Percentiles rank a stretch among this genome's conserved stretches.
phyloP scores from a whole-genome alignment of 2,329 filamentous ascomycete species.

The Chrysoporthe puriensis region DNA sequence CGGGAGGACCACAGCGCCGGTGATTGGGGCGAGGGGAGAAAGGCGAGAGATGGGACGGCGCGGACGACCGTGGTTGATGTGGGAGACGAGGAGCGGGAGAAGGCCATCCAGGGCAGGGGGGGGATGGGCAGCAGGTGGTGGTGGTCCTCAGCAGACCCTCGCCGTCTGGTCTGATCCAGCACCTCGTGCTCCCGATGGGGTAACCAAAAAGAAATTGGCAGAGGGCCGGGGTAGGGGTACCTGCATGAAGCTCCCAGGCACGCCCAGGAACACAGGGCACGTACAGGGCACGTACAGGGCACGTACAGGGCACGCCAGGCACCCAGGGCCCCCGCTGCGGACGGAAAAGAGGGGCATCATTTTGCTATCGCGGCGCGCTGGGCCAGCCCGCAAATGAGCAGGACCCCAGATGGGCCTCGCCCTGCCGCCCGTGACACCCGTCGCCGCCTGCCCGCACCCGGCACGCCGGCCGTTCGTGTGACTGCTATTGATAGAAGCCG shows the following conservation, averaged over 20 bases:
- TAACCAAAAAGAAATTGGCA: slow-evolving; percentile 9
- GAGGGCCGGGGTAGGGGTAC: slow-evolving; percentile 9
- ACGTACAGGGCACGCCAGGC: not conserved
- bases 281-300: too few relatives aligned
- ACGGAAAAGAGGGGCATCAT: slow-evolving; percentile 13
- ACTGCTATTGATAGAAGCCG: not conserved
- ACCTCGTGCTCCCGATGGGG: not conserved
- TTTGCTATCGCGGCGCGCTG: slow-evolving; percentile 14
- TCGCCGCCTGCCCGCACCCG: not conserved
- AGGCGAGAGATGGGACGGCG: not conserved
- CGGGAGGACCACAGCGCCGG: not conserved
- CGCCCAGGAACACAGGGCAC: not conserved
- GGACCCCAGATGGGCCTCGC: not conserved
- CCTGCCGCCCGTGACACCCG: slow-evolving; percentile 9
- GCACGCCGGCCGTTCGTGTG: not conserved
- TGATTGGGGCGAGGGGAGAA: not conserved
- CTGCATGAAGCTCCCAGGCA: slow-evolving; percentile 4
- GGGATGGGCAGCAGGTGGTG: not conserved
- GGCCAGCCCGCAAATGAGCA: slow-evolving; percentile 9
- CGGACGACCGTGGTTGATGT: not conserved
- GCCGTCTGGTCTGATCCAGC: not conserved
- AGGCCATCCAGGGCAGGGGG: not conserved
- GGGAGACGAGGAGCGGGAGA: not conserved
- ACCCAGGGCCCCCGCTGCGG: not conserved
- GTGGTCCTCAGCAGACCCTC: not conserved